Evolutionary conservation across 2,329 filamentous ascomycete genomes (phyloP).

Genomic region (Penicillium expansum): DNA sequence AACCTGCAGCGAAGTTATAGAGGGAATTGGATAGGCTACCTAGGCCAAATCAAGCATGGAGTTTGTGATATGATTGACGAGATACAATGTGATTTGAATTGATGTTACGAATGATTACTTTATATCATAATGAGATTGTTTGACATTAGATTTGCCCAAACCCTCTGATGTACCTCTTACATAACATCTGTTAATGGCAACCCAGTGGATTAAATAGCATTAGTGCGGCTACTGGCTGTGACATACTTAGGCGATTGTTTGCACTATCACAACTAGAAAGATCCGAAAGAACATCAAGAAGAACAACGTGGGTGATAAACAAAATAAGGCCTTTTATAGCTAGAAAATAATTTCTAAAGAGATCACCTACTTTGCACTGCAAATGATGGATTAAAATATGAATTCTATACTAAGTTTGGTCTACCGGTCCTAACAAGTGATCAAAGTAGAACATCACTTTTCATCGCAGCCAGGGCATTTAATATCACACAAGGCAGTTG

Average conservation of each 20-base stretch:
- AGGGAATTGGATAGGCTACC: background rate
- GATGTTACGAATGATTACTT: background rate
- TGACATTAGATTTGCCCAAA: background rate
- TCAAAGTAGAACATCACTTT: background rate
- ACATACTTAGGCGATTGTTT: background rate
- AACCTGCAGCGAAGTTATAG: slow-evolving; percentile 34
- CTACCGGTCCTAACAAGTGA: background rate
- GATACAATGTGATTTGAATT: background rate
- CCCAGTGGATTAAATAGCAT: too few species aligned
- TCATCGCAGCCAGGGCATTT: background rate
- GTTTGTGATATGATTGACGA: background rate
- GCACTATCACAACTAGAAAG: too few species aligned
- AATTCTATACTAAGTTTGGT: background rate
- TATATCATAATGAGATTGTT: background rate
- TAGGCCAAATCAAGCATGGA: background rate
- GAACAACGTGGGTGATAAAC: background rate
- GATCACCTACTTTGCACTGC: too few species aligned
- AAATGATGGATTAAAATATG: too few species aligned
- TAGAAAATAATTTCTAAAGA: background rate
- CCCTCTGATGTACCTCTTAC: too few species aligned
- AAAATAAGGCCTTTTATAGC: background rate
- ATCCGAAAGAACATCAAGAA: background rate
- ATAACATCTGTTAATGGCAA: too few species aligned
- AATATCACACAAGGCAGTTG: background rate
- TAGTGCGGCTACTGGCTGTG: too few species aligned